These are phyloP conservation scores for Botrytis aclada DNA, from an alignment of 2,329 filamentous ascomycete genomes.

Conservation along the genomic window DNA sequence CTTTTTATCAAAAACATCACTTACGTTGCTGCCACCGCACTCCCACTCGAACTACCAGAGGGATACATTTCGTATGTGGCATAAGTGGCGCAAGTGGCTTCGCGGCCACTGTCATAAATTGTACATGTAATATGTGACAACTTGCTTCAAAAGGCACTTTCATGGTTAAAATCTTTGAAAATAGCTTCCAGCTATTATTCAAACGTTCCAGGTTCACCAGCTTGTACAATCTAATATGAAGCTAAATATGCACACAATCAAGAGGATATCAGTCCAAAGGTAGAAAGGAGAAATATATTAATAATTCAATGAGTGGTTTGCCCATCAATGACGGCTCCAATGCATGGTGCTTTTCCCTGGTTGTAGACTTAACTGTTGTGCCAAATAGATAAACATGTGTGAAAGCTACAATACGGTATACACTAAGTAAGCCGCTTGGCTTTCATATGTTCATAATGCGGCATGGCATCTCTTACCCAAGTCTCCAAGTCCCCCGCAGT, in stretches of 20 bases:
- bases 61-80: constrained; percentile 26
- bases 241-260: background rate
- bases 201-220: background rate
- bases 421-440: background rate
- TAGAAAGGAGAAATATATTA: background rate
- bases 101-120: background rate
- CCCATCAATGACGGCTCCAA: background rate
- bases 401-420: background rate
- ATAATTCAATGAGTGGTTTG: background rate
- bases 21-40: constrained; percentile 41
- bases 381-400: background rate
- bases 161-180: background rate
- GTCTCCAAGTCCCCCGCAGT: background rate
- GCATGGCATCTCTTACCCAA: background rate
- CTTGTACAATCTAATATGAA: accelerated
- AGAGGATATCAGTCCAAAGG: background rate
- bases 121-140: background rate
- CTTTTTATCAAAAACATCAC: background rate
- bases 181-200: background rate
- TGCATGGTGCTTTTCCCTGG: background rate
- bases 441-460: background rate
- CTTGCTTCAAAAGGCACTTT: background rate
- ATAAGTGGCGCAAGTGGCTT: background rate
- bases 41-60: constrained; percentile 49
- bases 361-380: background rate